Conservation (phyloP, 768 basidiomycete genomes). For the Tulasnella sp. region DNA sequence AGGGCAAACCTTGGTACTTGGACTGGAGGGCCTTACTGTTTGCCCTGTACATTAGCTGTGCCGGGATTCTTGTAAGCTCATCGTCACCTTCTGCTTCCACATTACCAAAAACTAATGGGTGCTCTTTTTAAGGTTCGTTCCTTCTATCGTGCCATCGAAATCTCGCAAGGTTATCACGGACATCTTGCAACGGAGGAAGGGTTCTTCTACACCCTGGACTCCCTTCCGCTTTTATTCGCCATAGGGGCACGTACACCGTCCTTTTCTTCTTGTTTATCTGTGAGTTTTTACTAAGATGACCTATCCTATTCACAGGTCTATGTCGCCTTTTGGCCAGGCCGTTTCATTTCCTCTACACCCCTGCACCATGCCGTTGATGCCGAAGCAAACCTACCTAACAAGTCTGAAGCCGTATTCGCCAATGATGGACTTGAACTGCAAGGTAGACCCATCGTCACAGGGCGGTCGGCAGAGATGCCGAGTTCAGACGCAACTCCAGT, state of each 20-base stretch:
- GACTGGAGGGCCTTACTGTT: constrained; percentile 59
- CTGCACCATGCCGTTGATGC: constrained; percentile 1
- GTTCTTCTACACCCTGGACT: constrained; percentile 65
- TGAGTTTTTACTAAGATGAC: background rate
- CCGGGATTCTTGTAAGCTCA: constrained; percentile 57
- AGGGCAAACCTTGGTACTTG: constrained; percentile 45
- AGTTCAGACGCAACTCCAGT: background rate
- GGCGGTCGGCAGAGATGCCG: background rate
- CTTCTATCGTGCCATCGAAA: constrained; percentile 55
- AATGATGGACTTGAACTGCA: background rate
- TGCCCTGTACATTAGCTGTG: constrained; percentile 53
- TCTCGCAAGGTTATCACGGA: constrained; percentile 60
- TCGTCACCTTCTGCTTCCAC: background rate
- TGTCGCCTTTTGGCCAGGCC: constrained; percentile 58
- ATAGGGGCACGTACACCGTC: constrained; percentile 49
- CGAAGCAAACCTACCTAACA: background rate
- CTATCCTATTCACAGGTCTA: constrained; percentile 13
- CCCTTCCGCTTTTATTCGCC: constrained; percentile 62
- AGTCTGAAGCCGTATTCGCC: background rate
- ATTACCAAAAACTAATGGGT: background rate
- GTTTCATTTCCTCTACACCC: constrained; percentile 29
- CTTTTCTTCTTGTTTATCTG: background rate
- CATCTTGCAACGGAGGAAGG: constrained; percentile 55
- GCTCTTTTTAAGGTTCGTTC: constrained; percentile 50
- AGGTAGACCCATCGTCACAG: background rate